Evolutionary conservation across 2,329 filamentous ascomycete species (phyloP).

Genomic region (Pseudogymnoascus sp.): DNA sequence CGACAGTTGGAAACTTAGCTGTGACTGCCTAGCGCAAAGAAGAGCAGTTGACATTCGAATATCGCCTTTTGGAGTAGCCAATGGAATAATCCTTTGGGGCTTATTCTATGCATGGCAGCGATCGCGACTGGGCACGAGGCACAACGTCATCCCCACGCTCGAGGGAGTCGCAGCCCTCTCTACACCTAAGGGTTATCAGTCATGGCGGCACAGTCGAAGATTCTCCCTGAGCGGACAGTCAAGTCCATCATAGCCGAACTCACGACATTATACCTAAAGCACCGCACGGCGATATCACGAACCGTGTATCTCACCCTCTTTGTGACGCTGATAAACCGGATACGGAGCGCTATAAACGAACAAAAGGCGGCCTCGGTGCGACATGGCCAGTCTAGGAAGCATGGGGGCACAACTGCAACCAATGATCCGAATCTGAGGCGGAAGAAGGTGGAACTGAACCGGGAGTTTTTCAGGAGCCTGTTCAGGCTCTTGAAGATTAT

Average conservation of each 20-base stretch:
- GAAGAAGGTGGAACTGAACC: conserved; percentile 86
- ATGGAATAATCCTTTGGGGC: conserved; percentile 5
- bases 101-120: not conserved
- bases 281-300: conserved; percentile 76
- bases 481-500: conserved; percentile 75
- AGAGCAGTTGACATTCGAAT: not conserved
- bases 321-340: conserved; percentile 72
- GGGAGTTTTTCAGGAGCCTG: conserved; percentile 65
- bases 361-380: conserved; percentile 77
- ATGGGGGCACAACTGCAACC: conserved; percentile 41
- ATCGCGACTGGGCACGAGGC: conserved; percentile 1
- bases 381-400: conserved; percentile 51
- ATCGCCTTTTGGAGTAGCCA: not conserved
- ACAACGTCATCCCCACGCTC: conserved; percentile 11
- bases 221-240: conserved; percentile 53
- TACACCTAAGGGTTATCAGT: conserved; percentile 11
- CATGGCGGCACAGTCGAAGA: conserved; percentile 73
- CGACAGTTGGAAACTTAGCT: not conserved
- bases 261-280: conserved; percentile 64
- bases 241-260: conserved; percentile 59
- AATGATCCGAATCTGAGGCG: conserved; percentile 35
- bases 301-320: conserved; percentile 77
- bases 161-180: not conserved
- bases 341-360: conserved; percentile 84
- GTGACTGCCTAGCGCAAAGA: not conserved